phyloP scores from a whole-genome alignment of 108 stramenopile species.

The Fragilaria radians region DNA sequence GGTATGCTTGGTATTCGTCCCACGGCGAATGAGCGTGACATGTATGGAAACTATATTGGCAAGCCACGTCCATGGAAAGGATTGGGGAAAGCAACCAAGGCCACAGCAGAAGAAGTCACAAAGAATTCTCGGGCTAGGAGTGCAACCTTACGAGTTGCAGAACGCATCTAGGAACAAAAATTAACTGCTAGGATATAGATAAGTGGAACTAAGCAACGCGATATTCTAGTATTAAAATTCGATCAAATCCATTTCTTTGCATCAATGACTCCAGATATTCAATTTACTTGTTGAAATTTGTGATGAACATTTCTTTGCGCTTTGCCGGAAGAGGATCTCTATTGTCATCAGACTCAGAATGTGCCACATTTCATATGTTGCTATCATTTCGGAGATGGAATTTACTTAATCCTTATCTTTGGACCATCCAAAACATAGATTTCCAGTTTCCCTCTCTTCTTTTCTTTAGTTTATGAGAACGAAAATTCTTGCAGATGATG shows the following conservation, averaged over 20 bases:
- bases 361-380: no score
- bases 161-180: constrained; percentile 15
- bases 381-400: no score
- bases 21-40: constrained; percentile 37
- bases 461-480: no score
- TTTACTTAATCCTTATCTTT: no score
- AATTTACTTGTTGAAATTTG: no score
- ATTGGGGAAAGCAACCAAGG: constrained; percentile 60
- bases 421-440: no score
- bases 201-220: not conserved
- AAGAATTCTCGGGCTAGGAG: constrained; percentile 72
- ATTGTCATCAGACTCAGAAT: no score
- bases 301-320: no score
- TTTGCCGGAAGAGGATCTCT: no score
- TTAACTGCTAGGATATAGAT: not conserved
- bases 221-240: not conserved
- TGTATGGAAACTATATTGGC: constrained; percentile 70
- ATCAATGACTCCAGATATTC: no score
- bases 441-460: no score
- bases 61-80: constrained; percentile 57
- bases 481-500: no score
- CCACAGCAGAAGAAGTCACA: constrained; percentile 65
- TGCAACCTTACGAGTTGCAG: constrained; percentile 73
- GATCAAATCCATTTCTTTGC: not conserved
- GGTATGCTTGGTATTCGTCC: constrained; percentile 33